These are phyloP conservation scores for Pseudomassariella vexata DNA, from an alignment of 2,329 filamentous ascomycete genomes.

Conservation along the genomic window DNA sequence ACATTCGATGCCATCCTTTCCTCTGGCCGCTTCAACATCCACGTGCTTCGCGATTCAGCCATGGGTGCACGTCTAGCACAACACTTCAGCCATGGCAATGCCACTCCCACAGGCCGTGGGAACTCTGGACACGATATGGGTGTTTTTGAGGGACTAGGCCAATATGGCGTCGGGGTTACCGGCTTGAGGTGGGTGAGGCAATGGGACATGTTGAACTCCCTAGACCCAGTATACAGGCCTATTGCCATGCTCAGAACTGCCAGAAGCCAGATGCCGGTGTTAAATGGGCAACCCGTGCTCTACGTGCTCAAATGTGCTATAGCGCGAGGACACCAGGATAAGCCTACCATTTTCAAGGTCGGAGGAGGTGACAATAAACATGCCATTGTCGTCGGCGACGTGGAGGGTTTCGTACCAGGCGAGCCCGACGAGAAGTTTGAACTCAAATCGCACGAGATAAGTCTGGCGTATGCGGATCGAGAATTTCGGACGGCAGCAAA, in stretches of 20 bases:
- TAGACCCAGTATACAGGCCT: background rate
- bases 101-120: constrained; percentile 3
- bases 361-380: constrained; percentile 3
- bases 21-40: constrained; percentile 46
- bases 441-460: too few species aligned
- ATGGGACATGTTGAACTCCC: background rate
- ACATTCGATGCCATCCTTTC: constrained; percentile 45
- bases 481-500: too few species aligned
- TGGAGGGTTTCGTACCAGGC: constrained; percentile 13
- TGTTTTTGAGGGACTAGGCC: constrained; percentile 31
- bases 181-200: constrained; percentile 10
- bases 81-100: constrained; percentile 45
- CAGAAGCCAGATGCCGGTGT: too few species aligned
- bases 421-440: too few species aligned
- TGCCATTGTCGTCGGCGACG: constrained; percentile 15
- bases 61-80: constrained; percentile 44
- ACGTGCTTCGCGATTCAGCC: constrained; percentile 43
- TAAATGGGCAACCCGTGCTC: background rate
- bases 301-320: constrained; percentile 5
- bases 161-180: constrained; percentile 15
- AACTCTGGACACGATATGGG: constrained; percentile 19
- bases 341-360: constrained; percentile 1
- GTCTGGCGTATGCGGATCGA: too few species aligned
- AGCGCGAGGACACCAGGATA: background rate
- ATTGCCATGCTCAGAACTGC: background rate